phyloP scores from a whole-genome alignment of 1,284 basidiomycete genomes.

The Cerrena zonata region DNA sequence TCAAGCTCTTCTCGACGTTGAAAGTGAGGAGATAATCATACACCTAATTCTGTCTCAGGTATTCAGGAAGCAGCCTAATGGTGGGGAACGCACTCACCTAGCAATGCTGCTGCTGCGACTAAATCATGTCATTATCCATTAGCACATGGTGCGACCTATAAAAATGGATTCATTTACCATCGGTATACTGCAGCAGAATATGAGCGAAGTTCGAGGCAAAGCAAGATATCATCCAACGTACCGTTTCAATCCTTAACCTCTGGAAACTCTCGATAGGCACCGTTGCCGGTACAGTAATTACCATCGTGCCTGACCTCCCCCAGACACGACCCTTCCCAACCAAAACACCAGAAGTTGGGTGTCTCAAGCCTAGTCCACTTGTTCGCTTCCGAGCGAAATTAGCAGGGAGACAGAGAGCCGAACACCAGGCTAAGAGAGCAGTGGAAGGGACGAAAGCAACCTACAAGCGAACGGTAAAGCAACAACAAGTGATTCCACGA shows the following conservation, averaged over 20 bases:
- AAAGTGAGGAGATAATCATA: constrained; percentile 10
- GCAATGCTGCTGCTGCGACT: constrained; percentile 2
- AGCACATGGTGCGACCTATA: not conserved
- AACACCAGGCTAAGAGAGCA: too few species aligned
- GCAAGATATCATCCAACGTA: not conserved
- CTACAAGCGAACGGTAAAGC: too few species aligned
- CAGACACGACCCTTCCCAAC: too few species aligned
- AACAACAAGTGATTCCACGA: too few species aligned
- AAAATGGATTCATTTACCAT: not conserved
- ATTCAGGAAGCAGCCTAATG: not conserved
- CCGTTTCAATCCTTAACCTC: constrained; percentile 4
- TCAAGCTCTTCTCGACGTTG: constrained; percentile 3
- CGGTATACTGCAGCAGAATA: not conserved
- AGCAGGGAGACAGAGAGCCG: too few species aligned
- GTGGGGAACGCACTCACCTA: not conserved
- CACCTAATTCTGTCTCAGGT: not conserved
- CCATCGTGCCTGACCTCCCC: too few species aligned
- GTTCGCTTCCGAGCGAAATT: too few species aligned
- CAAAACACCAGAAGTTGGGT: too few species aligned
- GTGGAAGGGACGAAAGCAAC: too few species aligned
- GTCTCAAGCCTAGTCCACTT: too few species aligned
- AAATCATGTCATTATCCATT: not conserved
- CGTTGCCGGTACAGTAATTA: not conserved
- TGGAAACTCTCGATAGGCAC: constrained; percentile 1
- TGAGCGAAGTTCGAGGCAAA: not conserved